phyloP scores from a whole-genome alignment of 2,329 filamentous ascomycete species.

The Xylariaceae sp. region DNA sequence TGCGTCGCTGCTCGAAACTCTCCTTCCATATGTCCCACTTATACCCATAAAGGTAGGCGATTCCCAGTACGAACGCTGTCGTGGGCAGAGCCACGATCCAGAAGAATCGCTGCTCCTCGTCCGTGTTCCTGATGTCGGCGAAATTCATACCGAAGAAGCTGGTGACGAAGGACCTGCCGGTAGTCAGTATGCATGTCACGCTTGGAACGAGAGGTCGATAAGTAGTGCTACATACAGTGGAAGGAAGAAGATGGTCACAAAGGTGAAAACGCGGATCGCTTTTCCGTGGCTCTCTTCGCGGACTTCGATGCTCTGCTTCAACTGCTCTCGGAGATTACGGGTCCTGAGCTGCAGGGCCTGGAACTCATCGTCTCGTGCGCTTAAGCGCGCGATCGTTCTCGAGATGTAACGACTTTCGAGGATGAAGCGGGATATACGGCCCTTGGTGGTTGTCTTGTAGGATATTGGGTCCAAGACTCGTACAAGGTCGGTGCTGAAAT shows the following conservation, averaged over 20 bases:
- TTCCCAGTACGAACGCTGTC: slow-evolving; percentile 9
- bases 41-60: slow-evolving; percentile 15
- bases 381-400: slow-evolving; percentile 2
- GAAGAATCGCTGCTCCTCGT: slow-evolving; percentile 8
- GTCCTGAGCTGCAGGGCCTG: slow-evolving; percentile 1
- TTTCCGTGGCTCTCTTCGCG: slow-evolving; percentile 16
- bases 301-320: slow-evolving; percentile 13
- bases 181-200: not conserved
- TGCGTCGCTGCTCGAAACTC: not conserved
- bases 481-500: slow-evolving; percentile 7
- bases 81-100: slow-evolving; percentile 11
- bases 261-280: slow-evolving; percentile 15
- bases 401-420: slow-evolving; percentile 4
- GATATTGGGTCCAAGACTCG: slow-evolving; percentile 9
- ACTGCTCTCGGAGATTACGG: slow-evolving; percentile 5
- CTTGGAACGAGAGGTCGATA: not conserved
- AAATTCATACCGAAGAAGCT: slow-evolving; percentile 19
- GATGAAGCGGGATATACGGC: slow-evolving; percentile 5
- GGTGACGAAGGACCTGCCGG: slow-evolving; percentile 14
- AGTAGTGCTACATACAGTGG: slow-evolving; percentile 11
- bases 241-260: slow-evolving; percentile 15
- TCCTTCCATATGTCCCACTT: slow-evolving; percentile 11
- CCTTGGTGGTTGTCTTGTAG: slow-evolving; percentile 5
- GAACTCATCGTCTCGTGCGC: slow-evolving; percentile 2
- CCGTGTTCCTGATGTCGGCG: slow-evolving; percentile 12